phyloP scores from a whole-genome alignment of 768 basidiomycete species.

The Leccinum truebloodii region DNA sequence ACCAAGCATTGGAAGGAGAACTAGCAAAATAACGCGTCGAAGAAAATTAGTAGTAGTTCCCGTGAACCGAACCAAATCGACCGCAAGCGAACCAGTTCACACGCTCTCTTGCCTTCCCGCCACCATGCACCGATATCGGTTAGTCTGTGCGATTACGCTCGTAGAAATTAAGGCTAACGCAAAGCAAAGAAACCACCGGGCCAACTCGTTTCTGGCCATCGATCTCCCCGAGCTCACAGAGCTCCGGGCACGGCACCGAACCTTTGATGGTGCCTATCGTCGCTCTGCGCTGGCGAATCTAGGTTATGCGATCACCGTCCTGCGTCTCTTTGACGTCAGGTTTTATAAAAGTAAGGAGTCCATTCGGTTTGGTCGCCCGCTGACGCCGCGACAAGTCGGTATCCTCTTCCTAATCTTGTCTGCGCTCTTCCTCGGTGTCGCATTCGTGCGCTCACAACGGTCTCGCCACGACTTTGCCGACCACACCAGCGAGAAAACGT shows the following conservation, averaged over 20 bases:
- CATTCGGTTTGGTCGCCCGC: too few species aligned
- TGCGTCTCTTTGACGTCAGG: slow-evolving; percentile 74
- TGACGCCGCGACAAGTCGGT: slow-evolving; percentile 41
- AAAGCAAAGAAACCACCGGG: slow-evolving; percentile 43
- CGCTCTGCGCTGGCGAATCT: slow-evolving; percentile 75
- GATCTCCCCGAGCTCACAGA: slow-evolving; percentile 68
- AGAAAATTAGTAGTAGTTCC: neutral
- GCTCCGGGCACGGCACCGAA: slow-evolving; percentile 76
- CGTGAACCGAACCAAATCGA: slow-evolving; percentile 6
- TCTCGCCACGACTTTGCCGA: slow-evolving; percentile 81
- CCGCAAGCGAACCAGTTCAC: slow-evolving; percentile 20
- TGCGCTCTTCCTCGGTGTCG: slow-evolving; percentile 53
- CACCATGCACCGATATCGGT: slow-evolving; percentile 31
- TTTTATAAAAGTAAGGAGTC: slow-evolving; percentile 68
- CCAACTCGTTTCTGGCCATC: slow-evolving; percentile 50
- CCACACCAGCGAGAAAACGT: slow-evolving; percentile 36
- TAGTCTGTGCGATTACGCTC: slow-evolving; percentile 1
- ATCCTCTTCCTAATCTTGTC: slow-evolving; percentile 66
- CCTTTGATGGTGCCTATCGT: slow-evolving; percentile 81
- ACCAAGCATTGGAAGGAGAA: slow-evolving; percentile 21
- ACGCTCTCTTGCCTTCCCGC: slow-evolving; percentile 8
- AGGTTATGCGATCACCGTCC: slow-evolving; percentile 70
- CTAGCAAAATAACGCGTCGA: neutral
- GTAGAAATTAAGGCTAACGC: neutral
- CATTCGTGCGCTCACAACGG: slow-evolving; percentile 62